Evolutionary conservation across 352 stramenopile species (phyloP), one percentile per base, ranked within the genome.

Genomic region (Thalassiosira mediterranea): DNA sequence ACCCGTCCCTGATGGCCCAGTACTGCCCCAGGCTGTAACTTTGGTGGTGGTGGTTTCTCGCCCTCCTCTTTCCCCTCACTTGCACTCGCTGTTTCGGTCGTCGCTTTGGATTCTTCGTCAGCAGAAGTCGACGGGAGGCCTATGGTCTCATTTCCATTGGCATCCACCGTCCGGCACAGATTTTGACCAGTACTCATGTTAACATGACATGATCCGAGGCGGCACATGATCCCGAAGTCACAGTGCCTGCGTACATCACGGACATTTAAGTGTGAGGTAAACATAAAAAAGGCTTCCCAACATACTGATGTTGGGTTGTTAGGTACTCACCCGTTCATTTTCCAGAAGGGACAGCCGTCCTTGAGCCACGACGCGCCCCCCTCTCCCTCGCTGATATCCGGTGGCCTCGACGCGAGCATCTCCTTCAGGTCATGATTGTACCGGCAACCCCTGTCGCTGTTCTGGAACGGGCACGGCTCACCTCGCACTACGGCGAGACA

Each of bases 201-300:
- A 38, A 96, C 88, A 72, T 98, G 95, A 25, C 81, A 86, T 25
- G 83, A 81, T 1, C 94, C 95, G 48, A 97, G 95, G 44, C 95
- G 90, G 75, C 96, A 98, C 38, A 91, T 95, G 37, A 97, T 79
- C 2, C 96, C 96, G 67, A 96, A 97, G 21, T 91, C 86, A 66
- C 96, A 98, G 78, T 94, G 95, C 17, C 95, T 93, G 80, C 10
- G 75, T 86, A 19, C n/a, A 15, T 44, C 37, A 44, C 8, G 37
- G 86, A 83, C 29, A 81, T 92, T 28, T 96, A 66, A 60, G 96
- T 93, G 63, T 95, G 95, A 7, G 85, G 79, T 34, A 19, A 8
- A 60, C 34, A 49, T 31, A 25, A 40, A n/a, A n/a, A n/a, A n/a
- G n/a, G n/a, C n/a, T n/a, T n/a, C n/a, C n/a, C n/a, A n/a, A n/a